Base-by-base conservation (phyloP, 1,284 basidiomycete species). In the Mycena sp. region DNA sequence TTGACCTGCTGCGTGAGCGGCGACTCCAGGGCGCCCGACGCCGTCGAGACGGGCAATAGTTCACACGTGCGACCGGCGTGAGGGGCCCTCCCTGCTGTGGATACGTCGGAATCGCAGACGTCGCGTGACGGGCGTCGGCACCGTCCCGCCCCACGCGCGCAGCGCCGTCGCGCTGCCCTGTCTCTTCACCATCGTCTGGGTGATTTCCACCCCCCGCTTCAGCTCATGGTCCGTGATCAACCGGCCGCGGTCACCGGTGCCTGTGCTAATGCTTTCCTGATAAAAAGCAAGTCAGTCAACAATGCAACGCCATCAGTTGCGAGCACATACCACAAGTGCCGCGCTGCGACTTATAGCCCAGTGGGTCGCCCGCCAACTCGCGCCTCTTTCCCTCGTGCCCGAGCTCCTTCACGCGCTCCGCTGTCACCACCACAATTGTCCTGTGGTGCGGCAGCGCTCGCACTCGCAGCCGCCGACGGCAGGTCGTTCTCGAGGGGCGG, bases 291-390 rank as follows among this genome's bases (percentile, higher is more conserved):
- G 23, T 37, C 6, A 54, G 41, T 9, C 14, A 14, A 35, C 32
- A 14, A 56, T 35, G n/a, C 11, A 28, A 5, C n/a, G 28, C 16
- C 43, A 30, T 40, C 44, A 43, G 25, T 11, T 3, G 28, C 54
- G 23, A 43, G 61, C 51, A 85, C 90, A 74, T 82, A 92, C 96
- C 94, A 78, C 96, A 98, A 29, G 88, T 86, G 41, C 92, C 94
- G 78, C 96, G 98, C 73, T 98, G 89, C 21, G 90, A 92, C 77
- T 96, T 95, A 73, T 95, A 91, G 25, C 96, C 95, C 60, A 95
- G 78, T 3, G 94, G 94, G 2, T 90, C 90, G 70, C 93, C 91
- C 30, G 87, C 88, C 70, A 87, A 92, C 74, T 93, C 92, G 71
- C 83, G 88, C 74, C 92, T 91, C 74, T 92, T 93, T 21, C 90